A percentile compares a stretch with the other conserved stretches of the same genome.
phyloP scores from a whole-genome alignment of 768 basidiomycete genomes.

The Hemileccinum rubropunctum region DNA sequence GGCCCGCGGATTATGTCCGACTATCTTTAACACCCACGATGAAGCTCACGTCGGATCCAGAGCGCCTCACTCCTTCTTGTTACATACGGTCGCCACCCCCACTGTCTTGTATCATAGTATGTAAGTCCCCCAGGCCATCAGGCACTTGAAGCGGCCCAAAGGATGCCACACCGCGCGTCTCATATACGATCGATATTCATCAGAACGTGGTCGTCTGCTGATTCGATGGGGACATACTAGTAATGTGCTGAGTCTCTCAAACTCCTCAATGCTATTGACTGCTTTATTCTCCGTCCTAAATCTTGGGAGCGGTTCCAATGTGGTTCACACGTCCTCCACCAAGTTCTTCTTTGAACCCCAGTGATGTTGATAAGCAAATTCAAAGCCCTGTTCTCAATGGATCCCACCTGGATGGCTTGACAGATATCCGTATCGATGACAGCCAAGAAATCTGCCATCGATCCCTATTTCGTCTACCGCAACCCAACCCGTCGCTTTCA shows the following conservation, averaged over 20 bases:
- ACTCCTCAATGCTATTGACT: conserved; percentile 54
- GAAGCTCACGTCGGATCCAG: neutral
- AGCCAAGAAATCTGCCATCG: conserved; percentile 56
- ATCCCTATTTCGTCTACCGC: conserved; percentile 61
- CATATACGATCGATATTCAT: conserved; percentile 7
- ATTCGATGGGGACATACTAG: conserved; percentile 12
- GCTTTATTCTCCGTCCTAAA: conserved; percentile 70
- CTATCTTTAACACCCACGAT: neutral
- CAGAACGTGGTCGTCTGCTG: conserved; percentile 12
- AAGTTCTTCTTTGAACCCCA: conserved; percentile 74
- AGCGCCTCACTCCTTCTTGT: conserved; percentile 5
- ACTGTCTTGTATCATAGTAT: conserved; percentile 12
- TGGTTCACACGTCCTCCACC: conserved; percentile 54
- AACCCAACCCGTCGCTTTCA: conserved; percentile 57
- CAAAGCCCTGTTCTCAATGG: neutral
- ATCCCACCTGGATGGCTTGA: conserved; percentile 68
- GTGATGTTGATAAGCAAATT: conserved; percentile 15
- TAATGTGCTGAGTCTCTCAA: conserved; percentile 28
- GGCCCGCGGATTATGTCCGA: neutral
- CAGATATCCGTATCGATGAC: conserved; percentile 74
- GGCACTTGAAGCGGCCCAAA: conserved; percentile 12
- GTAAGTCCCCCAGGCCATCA: conserved; percentile 20
- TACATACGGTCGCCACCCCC: no score
- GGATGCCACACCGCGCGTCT: conserved; percentile 6
- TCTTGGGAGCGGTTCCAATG: conserved; percentile 46